Base-by-base conservation (phyloP, 1,284 basidiomycete genomes). In the Moesziomyces globuligerus region DNA sequence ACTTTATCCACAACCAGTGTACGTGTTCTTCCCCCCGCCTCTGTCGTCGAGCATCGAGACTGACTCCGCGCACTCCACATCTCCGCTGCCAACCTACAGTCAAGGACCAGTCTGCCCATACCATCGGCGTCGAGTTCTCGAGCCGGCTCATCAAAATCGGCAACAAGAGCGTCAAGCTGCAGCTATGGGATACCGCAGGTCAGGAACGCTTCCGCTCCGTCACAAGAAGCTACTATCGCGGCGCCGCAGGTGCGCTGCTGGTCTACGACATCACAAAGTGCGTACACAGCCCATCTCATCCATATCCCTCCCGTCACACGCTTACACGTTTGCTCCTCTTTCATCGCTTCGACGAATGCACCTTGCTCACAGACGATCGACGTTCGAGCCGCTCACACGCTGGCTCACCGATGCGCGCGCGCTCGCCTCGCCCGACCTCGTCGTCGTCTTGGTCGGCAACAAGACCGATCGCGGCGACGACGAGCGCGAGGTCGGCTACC, bases 181-280 rank as follows among this genome's bases (percentile, higher is more conserved):
- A 77, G 45, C 64, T 80, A 29, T 80, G 76, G 76, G 76, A 78
- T 34, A 78, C 76, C 4, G 76, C 78, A 17, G 78, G 76, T 2
- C 78, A 78, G 42, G 77, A 79, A 45, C 45, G 72, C 0, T 77
- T 77, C 74, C 91, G 93, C 75, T 94, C 92, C n/a, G 95, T 98
- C 15, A 98, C 95, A 11, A 86, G 94, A 68, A 94, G 92, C 79
- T 98, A 98, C 83, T 98, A 98, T 83, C 89, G 95, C 50, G 94
- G 94, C 20, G 93, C 95, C 15, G 93, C 32, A 38, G 76, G 73
- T 24, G 75, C 72, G 26, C 89, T 98, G 51, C 87, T 98, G 18
- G 93, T 97, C 1, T 98, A 96, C 84, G 94, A 97, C 84, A 95
- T 98, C 78, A 96, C 94, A 45, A 90, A 89, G 92, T 94, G 57